Base-by-base conservation (phyloP, 176 grass and related monocot species). In the Ensete glaucum region DNA sequence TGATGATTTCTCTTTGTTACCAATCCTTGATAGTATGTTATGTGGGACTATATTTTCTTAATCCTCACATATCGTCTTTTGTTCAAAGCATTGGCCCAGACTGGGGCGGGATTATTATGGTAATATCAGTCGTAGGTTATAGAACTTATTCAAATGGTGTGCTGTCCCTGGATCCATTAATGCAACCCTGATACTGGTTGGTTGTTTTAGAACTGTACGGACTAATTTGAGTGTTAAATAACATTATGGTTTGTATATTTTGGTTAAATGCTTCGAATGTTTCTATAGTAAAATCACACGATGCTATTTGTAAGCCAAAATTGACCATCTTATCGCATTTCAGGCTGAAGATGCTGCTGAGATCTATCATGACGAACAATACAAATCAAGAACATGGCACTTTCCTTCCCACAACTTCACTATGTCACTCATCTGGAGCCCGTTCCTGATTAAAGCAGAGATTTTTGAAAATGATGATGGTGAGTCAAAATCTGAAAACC, bases 391-490 rank as follows among this genome's bases (percentile, higher is more conserved):
- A 22, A 76, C 8, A 52, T 76, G 74, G 74, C 43, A 63, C 4
- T 93, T 97, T 53, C 54, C 67, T 75, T 85, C 88, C 17, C 81
- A 97, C 77, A 93, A 92, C 77, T 81, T 97, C 80, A 93, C 85
- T 1, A 20, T 93, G 20, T 85, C 88, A 16, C 22, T 97, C 25
- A 23, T 97, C 24, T 97, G 90, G 90, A 62, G 85, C 83, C 90
- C 94, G 6, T 97, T 97, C 71, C 84, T 97, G 9, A 27, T 85
- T 25, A 84, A 77, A 79, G 86, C 94, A 73, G 87, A 88, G 13
- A 81, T 92, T 77, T 93, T 78, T 75, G 94, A 97, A 73, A 90
- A 96, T 23, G 94, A 93, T 52, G 68, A 96, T 59, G 89, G 90
- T 0, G 72, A 83, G 65, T 90, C 94, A 11, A 88, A 66, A 50